Conservation (phyloP, 768 basidiomycete genomes). For the Tylopilus felleus region DNA sequence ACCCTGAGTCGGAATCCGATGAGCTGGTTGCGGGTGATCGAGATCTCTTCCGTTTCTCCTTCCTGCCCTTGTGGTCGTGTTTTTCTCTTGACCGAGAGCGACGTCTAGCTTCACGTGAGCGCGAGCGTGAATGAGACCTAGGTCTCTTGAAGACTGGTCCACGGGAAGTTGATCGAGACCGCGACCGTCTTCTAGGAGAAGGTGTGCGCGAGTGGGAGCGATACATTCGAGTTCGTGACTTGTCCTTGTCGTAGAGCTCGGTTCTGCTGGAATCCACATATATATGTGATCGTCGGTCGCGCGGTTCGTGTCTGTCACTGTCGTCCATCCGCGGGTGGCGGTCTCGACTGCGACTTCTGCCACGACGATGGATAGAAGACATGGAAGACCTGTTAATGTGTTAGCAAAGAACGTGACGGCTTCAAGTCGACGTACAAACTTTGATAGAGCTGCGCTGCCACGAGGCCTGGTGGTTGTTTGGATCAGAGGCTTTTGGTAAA, state of each 20-base stretch:
- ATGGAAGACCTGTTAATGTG: conserved; percentile 1
- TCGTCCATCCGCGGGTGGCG: conserved; percentile 10
- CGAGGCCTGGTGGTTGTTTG: conserved; percentile 27
- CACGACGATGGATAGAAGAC: conserved; percentile 24
- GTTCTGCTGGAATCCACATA: conserved; percentile 11
- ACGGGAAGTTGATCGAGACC: conserved; percentile 27
- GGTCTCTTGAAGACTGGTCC: conserved; percentile 13
- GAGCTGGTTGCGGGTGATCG: conserved; percentile 41
- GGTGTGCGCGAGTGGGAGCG: conserved; percentile 25
- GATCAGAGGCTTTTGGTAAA: conserved; percentile 26
- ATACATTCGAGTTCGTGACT: conserved; percentile 2
- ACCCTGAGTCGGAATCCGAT: conserved; percentile 32
- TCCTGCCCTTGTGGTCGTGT: conserved; percentile 19
- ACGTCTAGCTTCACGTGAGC: conserved; percentile 25
- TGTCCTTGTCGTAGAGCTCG: conserved; percentile 12
- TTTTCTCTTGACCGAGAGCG: conserved; percentile 37
- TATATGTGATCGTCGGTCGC: conserved; percentile 19
- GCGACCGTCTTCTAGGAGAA: conserved; percentile 18
- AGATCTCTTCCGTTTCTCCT: conserved; percentile 32
- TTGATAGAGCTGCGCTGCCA: background rate
- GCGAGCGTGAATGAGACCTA: conserved; percentile 25
- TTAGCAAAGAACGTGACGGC: too few relatives aligned
- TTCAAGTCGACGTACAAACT: too few relatives aligned
- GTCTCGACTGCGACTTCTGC: conserved; percentile 24
- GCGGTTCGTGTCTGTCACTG: conserved; percentile 16